phyloP scores from a whole-genome alignment of 2,329 filamentous ascomycete species.

The Hirsutella thompsonii region DNA sequence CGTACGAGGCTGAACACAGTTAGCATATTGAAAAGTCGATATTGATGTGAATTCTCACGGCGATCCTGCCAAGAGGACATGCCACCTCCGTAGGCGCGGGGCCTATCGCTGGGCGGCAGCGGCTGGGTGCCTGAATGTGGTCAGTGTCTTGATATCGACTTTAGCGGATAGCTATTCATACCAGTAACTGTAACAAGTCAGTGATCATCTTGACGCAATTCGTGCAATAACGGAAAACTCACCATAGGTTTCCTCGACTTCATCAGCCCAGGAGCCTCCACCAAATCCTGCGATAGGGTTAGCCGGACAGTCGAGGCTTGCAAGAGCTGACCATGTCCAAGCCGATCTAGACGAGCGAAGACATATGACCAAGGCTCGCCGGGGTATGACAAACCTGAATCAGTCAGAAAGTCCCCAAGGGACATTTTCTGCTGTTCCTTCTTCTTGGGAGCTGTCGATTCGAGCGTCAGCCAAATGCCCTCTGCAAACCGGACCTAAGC shows the following conservation, averaged over 20 bases:
- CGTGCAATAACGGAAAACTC: constrained; percentile 23
- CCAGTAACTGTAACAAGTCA: constrained; percentile 22
- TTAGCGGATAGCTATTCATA: constrained; percentile 12
- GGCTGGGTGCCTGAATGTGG: constrained; percentile 35
- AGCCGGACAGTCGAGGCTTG: constrained; percentile 17
- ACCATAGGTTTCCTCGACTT: constrained; percentile 87
- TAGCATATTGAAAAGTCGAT: constrained; percentile 5
- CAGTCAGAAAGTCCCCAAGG: constrained; percentile 88
- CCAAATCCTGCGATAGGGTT: constrained; percentile 27
- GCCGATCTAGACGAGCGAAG: constrained; percentile 4
- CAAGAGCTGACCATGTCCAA: constrained; percentile 7
- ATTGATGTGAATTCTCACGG: constrained; percentile 18
- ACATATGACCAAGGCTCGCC: constrained; percentile 4
- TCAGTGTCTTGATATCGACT: constrained; percentile 9
- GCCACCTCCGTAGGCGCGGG: constrained; percentile 17
- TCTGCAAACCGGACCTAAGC: too few relatives aligned
- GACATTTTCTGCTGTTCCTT: constrained; percentile 94
- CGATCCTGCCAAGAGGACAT: constrained; percentile 29
- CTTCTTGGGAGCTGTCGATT: constrained; percentile 68
- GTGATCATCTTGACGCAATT: too few relatives aligned
- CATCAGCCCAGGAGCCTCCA: constrained; percentile 89
- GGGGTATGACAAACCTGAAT: constrained; percentile 58
- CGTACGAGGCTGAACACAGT: constrained; percentile 33
- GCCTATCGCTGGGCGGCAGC: constrained; percentile 36
- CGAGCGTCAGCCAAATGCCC: constrained; percentile 5